Percentiles rank a stretch among this genome's conserved stretches.
These are phyloP conservation scores for Fusarium cyanostomum DNA, from an alignment of 2,329 filamentous ascomycete genomes.

Conservation along the genomic window DNA sequence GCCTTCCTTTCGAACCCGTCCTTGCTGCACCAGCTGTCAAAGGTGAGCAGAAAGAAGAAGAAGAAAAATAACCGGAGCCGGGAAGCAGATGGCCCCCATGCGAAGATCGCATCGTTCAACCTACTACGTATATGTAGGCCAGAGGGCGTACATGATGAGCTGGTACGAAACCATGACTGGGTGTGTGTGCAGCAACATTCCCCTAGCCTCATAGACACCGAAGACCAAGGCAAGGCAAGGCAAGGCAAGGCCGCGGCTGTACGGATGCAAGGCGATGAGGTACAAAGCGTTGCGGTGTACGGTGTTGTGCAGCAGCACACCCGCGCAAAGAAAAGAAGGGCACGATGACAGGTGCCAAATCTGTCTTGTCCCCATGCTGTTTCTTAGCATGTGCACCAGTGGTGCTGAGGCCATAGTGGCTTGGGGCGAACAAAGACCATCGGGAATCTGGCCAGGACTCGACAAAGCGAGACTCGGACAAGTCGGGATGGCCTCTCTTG, in stretches of 20 bases:
- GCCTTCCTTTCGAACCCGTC: conserved; percentile 4
- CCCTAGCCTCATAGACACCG: conserved; percentile 26
- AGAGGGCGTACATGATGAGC: conserved; percentile 30
- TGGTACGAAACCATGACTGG: conserved; percentile 21
- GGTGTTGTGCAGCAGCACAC: conserved; percentile 31
- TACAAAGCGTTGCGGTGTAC: conserved; percentile 37
- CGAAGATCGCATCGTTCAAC: conserved; percentile 42
- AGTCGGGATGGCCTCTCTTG: conserved; percentile 27
- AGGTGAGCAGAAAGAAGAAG: conserved; percentile 7
- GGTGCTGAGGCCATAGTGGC: conserved; percentile 34
- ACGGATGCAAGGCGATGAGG: conserved; percentile 26
- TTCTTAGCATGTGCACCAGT: conserved; percentile 20
- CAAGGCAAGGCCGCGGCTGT: conserved; percentile 33
- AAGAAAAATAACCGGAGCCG: conserved; percentile 39
- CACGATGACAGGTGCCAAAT: conserved; percentile 39
- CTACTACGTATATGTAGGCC: conserved; percentile 29
- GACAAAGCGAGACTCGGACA: conserved; percentile 15
- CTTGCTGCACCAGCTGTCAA: conserved; percentile 15
- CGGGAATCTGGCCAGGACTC: conserved; percentile 16
- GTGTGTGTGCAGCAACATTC: conserved; percentile 28
- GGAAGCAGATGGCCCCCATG: conserved; percentile 39
- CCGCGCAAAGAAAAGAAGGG: conserved; percentile 12
- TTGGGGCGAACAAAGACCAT: conserved; percentile 14
- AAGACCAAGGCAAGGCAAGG: conserved; percentile 29
- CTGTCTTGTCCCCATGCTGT: conserved; percentile 15